phyloP scores from a whole-genome alignment of 495 filamentous ascomycete genomes.

The Penicillium cinerascens region DNA sequence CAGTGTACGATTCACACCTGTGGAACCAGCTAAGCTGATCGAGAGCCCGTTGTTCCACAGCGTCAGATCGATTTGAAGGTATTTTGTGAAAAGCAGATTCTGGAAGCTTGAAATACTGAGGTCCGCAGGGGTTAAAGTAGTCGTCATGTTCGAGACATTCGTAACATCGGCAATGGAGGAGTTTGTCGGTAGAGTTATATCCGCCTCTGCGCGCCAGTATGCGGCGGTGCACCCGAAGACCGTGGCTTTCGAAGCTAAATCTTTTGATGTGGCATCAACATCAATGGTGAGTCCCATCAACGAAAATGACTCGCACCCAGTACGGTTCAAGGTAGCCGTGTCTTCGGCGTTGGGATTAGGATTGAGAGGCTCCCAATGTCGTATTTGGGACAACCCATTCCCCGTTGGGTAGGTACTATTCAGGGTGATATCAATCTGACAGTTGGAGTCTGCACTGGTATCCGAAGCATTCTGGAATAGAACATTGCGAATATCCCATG shows the following conservation, averaged over 20 bases:
- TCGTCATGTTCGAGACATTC: background rate
- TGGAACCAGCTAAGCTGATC: background rate
- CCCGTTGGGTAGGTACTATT: constrained; percentile 1
- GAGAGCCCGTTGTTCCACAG: background rate
- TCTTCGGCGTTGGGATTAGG: background rate
- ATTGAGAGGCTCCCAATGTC: constrained; percentile 22
- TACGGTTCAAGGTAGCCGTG: constrained; percentile 6
- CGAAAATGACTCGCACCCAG: constrained; percentile 5
- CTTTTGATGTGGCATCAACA: background rate
- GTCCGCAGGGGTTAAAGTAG: background rate
- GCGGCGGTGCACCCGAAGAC: constrained; percentile 13
- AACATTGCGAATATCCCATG: constrained; percentile 2
- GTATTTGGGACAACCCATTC: constrained; percentile 2
- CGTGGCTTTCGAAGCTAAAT: constrained; percentile 7
- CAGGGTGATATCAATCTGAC: constrained; percentile 8
- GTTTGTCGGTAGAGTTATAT: constrained; percentile 8
- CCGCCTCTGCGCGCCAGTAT: constrained; percentile 13
- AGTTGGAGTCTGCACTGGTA: background rate
- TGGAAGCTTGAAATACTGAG: constrained; percentile 7
- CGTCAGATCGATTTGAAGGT: background rate
- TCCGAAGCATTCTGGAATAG: background rate
- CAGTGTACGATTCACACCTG: background rate
- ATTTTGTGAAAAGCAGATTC: background rate
- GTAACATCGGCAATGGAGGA: constrained; percentile 2
- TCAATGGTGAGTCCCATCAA: constrained; percentile 16